Percentiles rank a stretch among this genome's conserved stretches.
Evolutionary conservation across 2,329 filamentous ascomycete species (phyloP).

Genomic region (Pseudonectria buxi): DNA sequence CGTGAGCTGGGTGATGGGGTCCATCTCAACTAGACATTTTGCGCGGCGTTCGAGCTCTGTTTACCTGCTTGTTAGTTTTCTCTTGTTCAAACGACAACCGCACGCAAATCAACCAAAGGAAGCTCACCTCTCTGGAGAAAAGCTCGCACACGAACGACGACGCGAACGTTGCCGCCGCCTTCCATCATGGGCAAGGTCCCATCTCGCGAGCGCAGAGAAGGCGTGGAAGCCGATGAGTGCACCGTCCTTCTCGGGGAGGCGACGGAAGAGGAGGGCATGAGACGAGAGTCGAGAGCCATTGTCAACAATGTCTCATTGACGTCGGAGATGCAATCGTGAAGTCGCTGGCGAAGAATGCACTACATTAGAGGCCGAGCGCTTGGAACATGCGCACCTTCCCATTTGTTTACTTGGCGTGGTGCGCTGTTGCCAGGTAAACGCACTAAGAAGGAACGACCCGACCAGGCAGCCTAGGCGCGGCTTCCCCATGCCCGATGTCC

Average conservation of each 20-base stretch:
- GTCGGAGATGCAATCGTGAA: slow-evolving; percentile 32
- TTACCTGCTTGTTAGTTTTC: slow-evolving; percentile 1
- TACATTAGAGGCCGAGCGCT: slow-evolving; percentile 25
- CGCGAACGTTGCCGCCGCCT: slow-evolving; percentile 69
- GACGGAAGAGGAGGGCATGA: slow-evolving; percentile 38
- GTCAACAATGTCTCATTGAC: slow-evolving; percentile 33
- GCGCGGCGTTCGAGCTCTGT: slow-evolving; percentile 75
- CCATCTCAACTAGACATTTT: slow-evolving; percentile 85
- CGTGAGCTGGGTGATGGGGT: slow-evolving; percentile 78
- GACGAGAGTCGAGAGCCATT: slow-evolving; percentile 37
- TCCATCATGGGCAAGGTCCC: slow-evolving; percentile 55
- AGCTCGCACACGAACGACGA: slow-evolving; percentile 73
- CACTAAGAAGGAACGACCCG: too few species aligned
- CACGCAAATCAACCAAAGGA: slow-evolving; percentile 2
- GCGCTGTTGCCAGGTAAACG: slow-evolving; percentile 29
- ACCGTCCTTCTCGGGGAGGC: slow-evolving; percentile 25
- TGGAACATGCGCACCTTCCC: slow-evolving; percentile 1
- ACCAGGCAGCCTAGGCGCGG: too few species aligned
- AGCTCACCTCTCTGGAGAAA: slow-evolving; percentile 69
- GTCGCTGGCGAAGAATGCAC: slow-evolving; percentile 34
- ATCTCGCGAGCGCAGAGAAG: slow-evolving; percentile 68
- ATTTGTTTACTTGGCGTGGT: slow-evolving; percentile 30
- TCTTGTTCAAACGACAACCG: neutral
- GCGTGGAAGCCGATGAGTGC: slow-evolving; percentile 68
- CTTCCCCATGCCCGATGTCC: too few species aligned